Evolutionary conservation across 306 rosid genomes (phyloP).

Genomic region (Sicyos edulis): DNA sequence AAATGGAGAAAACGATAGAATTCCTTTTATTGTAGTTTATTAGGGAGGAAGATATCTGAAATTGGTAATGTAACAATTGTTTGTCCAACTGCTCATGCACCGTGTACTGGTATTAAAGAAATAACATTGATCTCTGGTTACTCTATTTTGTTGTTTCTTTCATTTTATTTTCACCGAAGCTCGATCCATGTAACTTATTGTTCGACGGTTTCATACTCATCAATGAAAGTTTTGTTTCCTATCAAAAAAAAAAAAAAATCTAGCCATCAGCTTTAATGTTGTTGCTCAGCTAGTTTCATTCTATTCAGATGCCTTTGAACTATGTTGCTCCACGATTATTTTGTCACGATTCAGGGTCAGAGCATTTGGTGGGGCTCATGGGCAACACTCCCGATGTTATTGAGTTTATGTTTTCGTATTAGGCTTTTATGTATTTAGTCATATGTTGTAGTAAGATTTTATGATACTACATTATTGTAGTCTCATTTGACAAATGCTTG

Average conservation of each 20-base stretch:
- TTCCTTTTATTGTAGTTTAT: slow-evolving; percentile 10
- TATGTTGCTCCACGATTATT: too few species aligned
- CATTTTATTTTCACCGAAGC: background rate
- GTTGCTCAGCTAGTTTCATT: background rate
- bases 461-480: too few species aligned
- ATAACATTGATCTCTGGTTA: background rate
- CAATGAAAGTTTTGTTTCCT: too few species aligned
- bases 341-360: too few species aligned
- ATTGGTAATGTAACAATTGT: background rate
- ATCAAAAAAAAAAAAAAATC: too few species aligned
- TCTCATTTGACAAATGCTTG: too few species aligned
- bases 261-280: background rate
- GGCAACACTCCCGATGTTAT: too few species aligned
- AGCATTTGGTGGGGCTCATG: too few species aligned
- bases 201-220: background rate
- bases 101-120: background rate
- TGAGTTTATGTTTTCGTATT: too few species aligned
- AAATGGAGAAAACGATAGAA: background rate
- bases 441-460: too few species aligned
- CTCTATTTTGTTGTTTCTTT: background rate
- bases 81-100: slow-evolving; percentile 1
- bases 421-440: too few species aligned
- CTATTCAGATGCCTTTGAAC: too few species aligned
- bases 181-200: background rate
- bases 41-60: background rate